phyloP scores from a whole-genome alignment of 2,329 filamentous ascomycete species.

The Apiospora pterosperma region DNA sequence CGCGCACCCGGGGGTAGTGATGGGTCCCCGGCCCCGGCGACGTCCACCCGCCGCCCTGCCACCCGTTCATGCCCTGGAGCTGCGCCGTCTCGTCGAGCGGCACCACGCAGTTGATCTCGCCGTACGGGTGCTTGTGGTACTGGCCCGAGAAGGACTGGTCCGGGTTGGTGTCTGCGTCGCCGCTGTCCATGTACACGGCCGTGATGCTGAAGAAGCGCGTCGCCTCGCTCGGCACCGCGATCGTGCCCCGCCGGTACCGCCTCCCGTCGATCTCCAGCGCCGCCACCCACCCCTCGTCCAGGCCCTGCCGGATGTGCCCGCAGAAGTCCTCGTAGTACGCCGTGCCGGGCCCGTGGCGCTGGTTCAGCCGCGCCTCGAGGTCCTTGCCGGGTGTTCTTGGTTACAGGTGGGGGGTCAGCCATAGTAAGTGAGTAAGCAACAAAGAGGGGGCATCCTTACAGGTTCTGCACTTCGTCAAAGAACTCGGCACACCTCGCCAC shows the following conservation, averaged over 20 bases:
- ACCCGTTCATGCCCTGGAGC: conserved; percentile 52
- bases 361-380: conserved; percentile 40
- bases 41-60: conserved; percentile 56
- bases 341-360: conserved; percentile 39
- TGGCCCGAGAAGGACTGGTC: conserved; percentile 39
- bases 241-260: conserved; percentile 44
- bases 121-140: conserved; percentile 51
- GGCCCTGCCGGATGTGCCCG: conserved; percentile 32
- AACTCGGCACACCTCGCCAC: conserved; percentile 27
- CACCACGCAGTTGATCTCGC: conserved; percentile 53
- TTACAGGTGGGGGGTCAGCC: not conserved
- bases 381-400: conserved; percentile 40
- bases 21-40: conserved; percentile 51
- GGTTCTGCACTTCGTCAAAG: conserved; percentile 26
- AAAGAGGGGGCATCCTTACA: conserved; percentile 18
- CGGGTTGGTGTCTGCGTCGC: conserved; percentile 25
- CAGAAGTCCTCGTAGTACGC: conserved; percentile 40
- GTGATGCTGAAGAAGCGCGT: conserved; percentile 54
- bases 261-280: conserved; percentile 38
- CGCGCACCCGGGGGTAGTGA: conserved; percentile 51
- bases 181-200: conserved; percentile 53
- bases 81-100: conserved; percentile 46
- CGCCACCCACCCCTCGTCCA: conserved; percentile 43
- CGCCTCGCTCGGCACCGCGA: conserved; percentile 40
- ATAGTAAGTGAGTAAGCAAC: not conserved